Evolutionary conservation across 768 basidiomycete species (phyloP).

Genomic region (Panaeolus papilionaceus): DNA sequence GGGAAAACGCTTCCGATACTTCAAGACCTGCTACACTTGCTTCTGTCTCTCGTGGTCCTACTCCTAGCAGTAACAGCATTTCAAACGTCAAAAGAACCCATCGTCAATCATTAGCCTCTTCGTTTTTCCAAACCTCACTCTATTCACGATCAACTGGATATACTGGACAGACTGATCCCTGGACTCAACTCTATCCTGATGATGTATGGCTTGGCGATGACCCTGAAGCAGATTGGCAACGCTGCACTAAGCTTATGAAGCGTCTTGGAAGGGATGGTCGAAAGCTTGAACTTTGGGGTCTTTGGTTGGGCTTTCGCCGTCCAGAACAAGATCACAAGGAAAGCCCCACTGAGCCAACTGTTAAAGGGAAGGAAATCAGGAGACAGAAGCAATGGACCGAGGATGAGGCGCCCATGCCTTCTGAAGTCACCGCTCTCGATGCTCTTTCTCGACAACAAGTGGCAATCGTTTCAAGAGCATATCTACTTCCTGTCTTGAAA

Average conservation of each 20-base stretch:
- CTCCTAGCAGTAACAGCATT: constrained; percentile 11
- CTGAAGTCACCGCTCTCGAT: constrained; percentile 33
- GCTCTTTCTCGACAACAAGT: constrained; percentile 30
- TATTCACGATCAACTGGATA: constrained; percentile 24
- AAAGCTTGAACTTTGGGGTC: constrained; percentile 77
- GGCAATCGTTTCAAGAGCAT: constrained; percentile 41
- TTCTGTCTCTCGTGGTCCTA: constrained; percentile 7
- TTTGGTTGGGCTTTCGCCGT: constrained; percentile 63
- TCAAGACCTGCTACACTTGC: constrained; percentile 12
- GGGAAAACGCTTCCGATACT: constrained; percentile 17
- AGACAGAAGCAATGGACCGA: constrained; percentile 52
- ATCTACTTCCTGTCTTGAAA: constrained; percentile 58
- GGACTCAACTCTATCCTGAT: constrained; percentile 35
- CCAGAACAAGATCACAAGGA: constrained; percentile 33
- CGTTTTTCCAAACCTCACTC: constrained; percentile 33
- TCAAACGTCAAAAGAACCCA: constrained; percentile 14
- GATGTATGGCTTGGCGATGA: constrained; percentile 63
- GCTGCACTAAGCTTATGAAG: constrained; percentile 59
- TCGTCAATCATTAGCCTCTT: constrained; percentile 38
- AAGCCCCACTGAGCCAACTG: constrained; percentile 26
- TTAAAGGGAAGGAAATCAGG: constrained; percentile 38
- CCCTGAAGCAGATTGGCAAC: constrained; percentile 61
- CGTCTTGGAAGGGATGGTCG: constrained; percentile 67
- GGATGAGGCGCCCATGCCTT: constrained; percentile 43
- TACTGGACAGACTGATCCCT: constrained; percentile 29